Evolutionary conservation across 2,329 filamentous ascomycete genomes (phyloP), one percentile per base, ranked within the genome.

Genomic region (Westerdykella sp.): DNA sequence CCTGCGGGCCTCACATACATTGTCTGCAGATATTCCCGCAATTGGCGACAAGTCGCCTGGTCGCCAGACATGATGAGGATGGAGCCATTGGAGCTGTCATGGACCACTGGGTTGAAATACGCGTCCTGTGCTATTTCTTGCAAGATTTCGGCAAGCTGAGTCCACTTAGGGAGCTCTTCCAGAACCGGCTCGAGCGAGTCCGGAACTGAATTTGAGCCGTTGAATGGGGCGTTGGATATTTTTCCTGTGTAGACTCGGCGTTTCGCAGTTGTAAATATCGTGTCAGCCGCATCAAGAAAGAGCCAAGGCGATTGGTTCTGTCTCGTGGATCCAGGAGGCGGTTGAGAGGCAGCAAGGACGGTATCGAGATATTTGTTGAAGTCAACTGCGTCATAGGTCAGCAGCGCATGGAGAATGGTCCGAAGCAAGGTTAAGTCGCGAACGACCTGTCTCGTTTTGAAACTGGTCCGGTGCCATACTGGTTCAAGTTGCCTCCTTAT

Each of bases 31-130:
- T 91, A 97, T 62, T 97, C 91, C 50, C 88, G 81, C 34, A 98
- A 73, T 57, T 98, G 93, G 12, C 85, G 79, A 59, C 87, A 95
- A 7, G 88, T 95, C 43, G 83, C 81, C 44, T 86, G 81, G 57
- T 95, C 91, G 21, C 84, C 84, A 61, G 91, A 97, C 93, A 98
- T 97, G 63, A 98, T 87, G 28, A 98, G 72, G 39, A 95, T 88
- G 2, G 87, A 87, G n/a, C 87, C 86, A 60, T 89, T 95, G 0
- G 89, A 95, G 56, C 89, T 87, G 63, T 93, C 88, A 43, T 79
- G 76, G n/a, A 76, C 70, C 7, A 75, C 71, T 5, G 87, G 85
- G 49, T 94, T 90, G 58, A 94, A 84, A 63, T 94, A 93, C 13
- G 88, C 75, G 58, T 95, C 90, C 41, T 84, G 80, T 58, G 97